Evolutionary conservation across 1,284 basidiomycete genomes (phyloP).

Genomic region (Sanghuangporus sanghuang): DNA sequence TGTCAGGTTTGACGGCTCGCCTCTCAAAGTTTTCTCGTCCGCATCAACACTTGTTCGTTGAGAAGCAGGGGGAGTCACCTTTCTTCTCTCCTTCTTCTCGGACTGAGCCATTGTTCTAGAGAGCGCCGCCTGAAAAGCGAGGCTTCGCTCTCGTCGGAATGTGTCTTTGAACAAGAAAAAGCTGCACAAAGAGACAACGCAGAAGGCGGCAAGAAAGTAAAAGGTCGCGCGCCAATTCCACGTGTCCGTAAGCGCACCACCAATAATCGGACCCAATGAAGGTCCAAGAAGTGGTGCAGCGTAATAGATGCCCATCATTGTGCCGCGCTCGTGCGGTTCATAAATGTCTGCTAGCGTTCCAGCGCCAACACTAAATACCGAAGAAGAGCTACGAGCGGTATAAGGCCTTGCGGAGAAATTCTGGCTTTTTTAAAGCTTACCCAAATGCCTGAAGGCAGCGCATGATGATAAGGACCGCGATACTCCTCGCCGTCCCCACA

Average conservation of each 20-base stretch:
- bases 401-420: not conserved
- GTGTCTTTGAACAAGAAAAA: conserved; percentile 78
- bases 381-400: conserved; percentile 51
- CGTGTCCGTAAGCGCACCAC: conserved; percentile 61
- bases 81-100: conserved; percentile 8
- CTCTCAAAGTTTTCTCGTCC: conserved; percentile 6
- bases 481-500: conserved; percentile 54
- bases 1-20: not conserved
- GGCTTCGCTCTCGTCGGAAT: conserved; percentile 75
- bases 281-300: conserved; percentile 57
- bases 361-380: conserved; percentile 75
- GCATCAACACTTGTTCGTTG: conserved; percentile 19
- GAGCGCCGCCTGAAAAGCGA: conserved; percentile 66
- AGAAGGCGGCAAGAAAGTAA: conserved; percentile 73
- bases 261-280: conserved; percentile 65
- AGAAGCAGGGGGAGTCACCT: not conserved
- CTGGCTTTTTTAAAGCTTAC: conserved; percentile 30
- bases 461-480: conserved; percentile 69
- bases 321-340: conserved; percentile 73
- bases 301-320: conserved; percentile 76
- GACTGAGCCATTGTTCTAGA: conserved; percentile 23
- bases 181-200: conserved; percentile 46
- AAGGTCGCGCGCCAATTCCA: conserved; percentile 78
- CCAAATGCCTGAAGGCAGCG: conserved; percentile 64
- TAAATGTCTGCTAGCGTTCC: conserved; percentile 82